Conservation (phyloP, 2,329 filamentous ascomycete genomes). For the Colletotrichum siamense region DNA sequence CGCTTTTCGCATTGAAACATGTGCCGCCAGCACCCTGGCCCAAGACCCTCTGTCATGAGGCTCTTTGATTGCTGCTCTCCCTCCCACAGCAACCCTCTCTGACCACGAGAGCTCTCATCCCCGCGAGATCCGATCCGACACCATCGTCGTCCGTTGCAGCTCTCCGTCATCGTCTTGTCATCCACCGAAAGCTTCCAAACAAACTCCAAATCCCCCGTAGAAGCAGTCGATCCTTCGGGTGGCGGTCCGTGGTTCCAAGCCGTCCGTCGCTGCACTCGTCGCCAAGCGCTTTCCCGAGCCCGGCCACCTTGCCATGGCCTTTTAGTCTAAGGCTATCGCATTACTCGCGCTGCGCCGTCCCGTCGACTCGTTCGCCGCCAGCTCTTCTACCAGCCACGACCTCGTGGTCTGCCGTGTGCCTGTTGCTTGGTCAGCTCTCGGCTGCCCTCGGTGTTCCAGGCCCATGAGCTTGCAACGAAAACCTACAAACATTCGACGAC, state of each 20-base stretch:
- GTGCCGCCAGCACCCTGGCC: constrained; percentile 14
- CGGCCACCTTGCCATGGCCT: constrained; percentile 1
- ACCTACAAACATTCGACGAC: neutral
- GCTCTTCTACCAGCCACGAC: constrained; percentile 1
- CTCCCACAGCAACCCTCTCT: neutral
- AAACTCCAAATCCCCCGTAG: neutral
- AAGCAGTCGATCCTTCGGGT: neutral
- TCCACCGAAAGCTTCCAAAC: neutral
- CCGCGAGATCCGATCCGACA: neutral
- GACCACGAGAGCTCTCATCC: neutral
- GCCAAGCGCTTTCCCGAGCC: constrained; percentile 6
- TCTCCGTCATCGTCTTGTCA: neutral
- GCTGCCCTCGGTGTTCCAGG: neutral
- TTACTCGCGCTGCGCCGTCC: constrained; percentile 22
- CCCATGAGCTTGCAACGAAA: neutral
- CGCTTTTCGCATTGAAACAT: constrained; percentile 17
- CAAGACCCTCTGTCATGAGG: neutral
- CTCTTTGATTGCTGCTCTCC: neutral
- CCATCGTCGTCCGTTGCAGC: neutral
- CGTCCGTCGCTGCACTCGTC: neutral
- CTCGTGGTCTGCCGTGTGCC: neutral
- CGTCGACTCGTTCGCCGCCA: constrained; percentile 8
- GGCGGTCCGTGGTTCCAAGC: constrained; percentile 8
- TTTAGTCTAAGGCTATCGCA: constrained; percentile 7
- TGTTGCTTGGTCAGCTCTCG: constrained; percentile 11